Evolutionary conservation across 2,329 filamentous ascomycete species (phyloP).

Genomic region (Fragosphaeria purpurea): DNA sequence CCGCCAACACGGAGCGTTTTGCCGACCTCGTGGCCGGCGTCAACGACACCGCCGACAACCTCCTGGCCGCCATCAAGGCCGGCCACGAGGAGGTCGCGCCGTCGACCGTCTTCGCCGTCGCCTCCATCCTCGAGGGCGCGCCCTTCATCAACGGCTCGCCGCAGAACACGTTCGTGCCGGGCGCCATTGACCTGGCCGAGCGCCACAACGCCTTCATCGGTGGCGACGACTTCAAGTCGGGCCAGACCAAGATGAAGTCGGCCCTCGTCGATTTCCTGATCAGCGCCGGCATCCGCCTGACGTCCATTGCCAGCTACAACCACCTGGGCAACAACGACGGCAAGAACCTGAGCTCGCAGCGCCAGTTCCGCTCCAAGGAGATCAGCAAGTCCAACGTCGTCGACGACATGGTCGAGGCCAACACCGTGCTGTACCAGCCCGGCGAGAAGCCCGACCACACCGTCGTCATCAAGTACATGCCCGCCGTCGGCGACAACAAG

Average conservation of each 20-base stretch:
- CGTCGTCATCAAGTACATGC: conserved; percentile 99
- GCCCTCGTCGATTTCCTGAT: conserved; percentile 97
- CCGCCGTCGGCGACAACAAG: conserved; percentile 97
- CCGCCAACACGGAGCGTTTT: conserved; percentile 96
- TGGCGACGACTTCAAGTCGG: conserved; percentile 98
- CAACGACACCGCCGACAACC: conserved; percentile 93
- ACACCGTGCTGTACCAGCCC: conserved; percentile 77
- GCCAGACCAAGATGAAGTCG: conserved; percentile 99
- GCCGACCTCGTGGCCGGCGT: conserved; percentile 79
- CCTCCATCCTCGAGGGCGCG: conserved; percentile 76
- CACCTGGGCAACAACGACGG: conserved; percentile 99
- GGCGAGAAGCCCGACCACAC: conserved; percentile 96
- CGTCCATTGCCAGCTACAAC: conserved; percentile 97
- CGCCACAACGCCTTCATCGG: conserved; percentile 83
- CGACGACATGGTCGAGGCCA: conserved; percentile 98
- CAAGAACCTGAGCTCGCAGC: conserved; percentile 95
- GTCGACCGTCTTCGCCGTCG: conserved; percentile 91
- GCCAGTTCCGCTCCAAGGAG: conserved; percentile 99
- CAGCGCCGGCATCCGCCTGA: conserved; percentile 97
- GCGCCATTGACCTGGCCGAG: conserved; percentile 81
- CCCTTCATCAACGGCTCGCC: conserved; percentile 99
- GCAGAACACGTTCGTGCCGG: conserved; percentile 97
- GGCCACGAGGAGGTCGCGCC: conserved; percentile 89
- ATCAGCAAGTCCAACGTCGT: conserved; percentile 99
- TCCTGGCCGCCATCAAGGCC: conserved; percentile 74